phyloP scores from a whole-genome alignment of 1,139 yeast species.

The Candida albicans region DNA sequence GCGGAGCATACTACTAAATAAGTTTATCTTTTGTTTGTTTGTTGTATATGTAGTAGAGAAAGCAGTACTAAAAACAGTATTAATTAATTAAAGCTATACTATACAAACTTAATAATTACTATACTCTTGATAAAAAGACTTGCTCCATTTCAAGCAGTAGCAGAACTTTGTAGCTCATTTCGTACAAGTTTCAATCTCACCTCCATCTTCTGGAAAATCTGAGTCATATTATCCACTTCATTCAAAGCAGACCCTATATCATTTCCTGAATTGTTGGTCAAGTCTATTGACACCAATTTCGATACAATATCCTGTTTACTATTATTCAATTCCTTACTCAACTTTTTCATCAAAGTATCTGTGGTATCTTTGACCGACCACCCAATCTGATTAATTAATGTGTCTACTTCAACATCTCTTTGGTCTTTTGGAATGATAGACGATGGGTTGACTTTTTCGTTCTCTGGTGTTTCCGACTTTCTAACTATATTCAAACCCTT shows the following conservation, averaged over 20 bases:
- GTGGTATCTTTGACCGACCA: slow-evolving; percentile 73
- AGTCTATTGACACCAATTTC: slow-evolving; percentile 43
- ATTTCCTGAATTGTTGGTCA: slow-evolving; percentile 33
- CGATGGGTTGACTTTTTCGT: slow-evolving; percentile 8
- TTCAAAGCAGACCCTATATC: slow-evolving; percentile 46
- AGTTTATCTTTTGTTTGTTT: not conserved
- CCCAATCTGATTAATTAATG: slow-evolving; percentile 68
- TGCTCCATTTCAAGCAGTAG: too few species aligned
- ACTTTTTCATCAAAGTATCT: slow-evolving; percentile 52
- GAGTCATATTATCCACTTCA: slow-evolving; percentile 68
- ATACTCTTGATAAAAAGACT: too few species aligned
- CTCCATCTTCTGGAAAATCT: slow-evolving; percentile 46
- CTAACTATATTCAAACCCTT: slow-evolving; percentile 24
- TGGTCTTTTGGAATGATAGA: slow-evolving; percentile 20
- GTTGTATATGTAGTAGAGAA: not conserved
- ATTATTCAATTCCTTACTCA: slow-evolving; percentile 49
- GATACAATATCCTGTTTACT: slow-evolving; percentile 40
- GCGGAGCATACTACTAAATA: slow-evolving; percentile 15
- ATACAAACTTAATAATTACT: too few species aligned
- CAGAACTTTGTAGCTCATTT: slow-evolving; percentile 1
- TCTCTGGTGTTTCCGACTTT: slow-evolving; percentile 9
- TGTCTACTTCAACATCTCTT: slow-evolving; percentile 55
- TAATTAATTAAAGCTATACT: too few species aligned
- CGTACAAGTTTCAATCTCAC: slow-evolving; percentile 14
- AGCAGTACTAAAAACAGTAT: too few species aligned